Conservation (phyloP, 306 rosid genomes). For the Dicorynia guianensis region DNA sequence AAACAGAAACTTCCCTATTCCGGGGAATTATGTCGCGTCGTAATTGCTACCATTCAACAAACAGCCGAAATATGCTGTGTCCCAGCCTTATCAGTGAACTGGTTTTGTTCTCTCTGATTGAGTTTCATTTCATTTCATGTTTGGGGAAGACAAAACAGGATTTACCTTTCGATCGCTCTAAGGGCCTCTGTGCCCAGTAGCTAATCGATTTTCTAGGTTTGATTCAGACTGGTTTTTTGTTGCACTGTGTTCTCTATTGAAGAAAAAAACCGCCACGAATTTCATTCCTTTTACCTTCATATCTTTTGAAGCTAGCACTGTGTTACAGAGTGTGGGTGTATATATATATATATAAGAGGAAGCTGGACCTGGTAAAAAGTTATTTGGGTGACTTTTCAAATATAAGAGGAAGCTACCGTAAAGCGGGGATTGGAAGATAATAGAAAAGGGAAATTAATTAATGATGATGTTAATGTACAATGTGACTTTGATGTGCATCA, state of each 20-base stretch:
- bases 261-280: not conserved
- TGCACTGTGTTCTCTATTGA: too few relatives aligned
- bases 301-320: conserved; percentile 11
- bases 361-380: conserved; percentile 31
- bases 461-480: not conserved
- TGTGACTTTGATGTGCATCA: conserved; percentile 3
- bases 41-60: not conserved
- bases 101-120: too few relatives aligned
- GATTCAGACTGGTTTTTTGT: too few relatives aligned
- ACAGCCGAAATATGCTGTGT: too few relatives aligned
- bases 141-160: too few relatives aligned
- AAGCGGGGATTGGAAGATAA: conserved; percentile 6
- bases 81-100: too few relatives aligned
- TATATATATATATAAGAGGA: conserved; percentile 24
- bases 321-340: too few relatives aligned
- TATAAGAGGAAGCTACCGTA: conserved; percentile 10
- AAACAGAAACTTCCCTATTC: conserved; percentile 42
- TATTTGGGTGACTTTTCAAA: conserved; percentile 19
- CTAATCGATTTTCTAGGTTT: too few relatives aligned
- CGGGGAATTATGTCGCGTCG: conserved; percentile 36
- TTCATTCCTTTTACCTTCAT: conserved; percentile 26
- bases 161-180: too few relatives aligned
- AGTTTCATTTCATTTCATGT: too few relatives aligned
- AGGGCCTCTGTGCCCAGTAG: too few relatives aligned
- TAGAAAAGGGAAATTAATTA: conserved; percentile 26